phyloP scores from a whole-genome alignment of 805 yeast species.

The Candida nitratophila region DNA sequence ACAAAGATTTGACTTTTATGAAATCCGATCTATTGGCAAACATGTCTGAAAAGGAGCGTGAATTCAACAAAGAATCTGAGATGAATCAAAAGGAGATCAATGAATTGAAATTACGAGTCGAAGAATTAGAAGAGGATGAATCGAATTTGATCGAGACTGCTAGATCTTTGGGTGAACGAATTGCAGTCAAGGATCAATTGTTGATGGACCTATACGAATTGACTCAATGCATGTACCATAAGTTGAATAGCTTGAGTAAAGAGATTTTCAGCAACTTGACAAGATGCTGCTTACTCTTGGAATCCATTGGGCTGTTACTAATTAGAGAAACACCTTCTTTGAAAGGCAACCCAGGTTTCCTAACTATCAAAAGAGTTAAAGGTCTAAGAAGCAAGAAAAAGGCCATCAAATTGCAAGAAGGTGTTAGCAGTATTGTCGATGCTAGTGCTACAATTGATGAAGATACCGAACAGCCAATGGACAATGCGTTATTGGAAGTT shows the following conservation, averaged over 20 bases:
- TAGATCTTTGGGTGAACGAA: constrained; percentile 27
- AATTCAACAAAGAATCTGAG: constrained; percentile 47
- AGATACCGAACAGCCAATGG: constrained; percentile 20
- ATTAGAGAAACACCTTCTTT: constrained; percentile 31
- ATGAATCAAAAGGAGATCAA: constrained; percentile 43
- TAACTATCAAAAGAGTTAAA: constrained; percentile 66
- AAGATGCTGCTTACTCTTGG: constrained; percentile 52
- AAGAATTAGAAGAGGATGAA: constrained; percentile 42
- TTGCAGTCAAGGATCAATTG: constrained; percentile 17
- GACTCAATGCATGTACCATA: constrained; percentile 19
- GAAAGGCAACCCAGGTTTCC: constrained; percentile 25
- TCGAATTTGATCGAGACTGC: constrained; percentile 36
- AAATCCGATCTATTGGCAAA: constrained; percentile 63
- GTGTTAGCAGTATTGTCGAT: constrained; percentile 8
- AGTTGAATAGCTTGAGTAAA: constrained; percentile 37
- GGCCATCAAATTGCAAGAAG: constrained; percentile 13
- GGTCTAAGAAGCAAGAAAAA: constrained; percentile 53
- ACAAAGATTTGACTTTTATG: constrained; percentile 28
- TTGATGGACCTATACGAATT: constrained; percentile 14
- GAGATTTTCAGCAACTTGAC: constrained; percentile 30
- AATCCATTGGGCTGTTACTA: constrained; percentile 70
- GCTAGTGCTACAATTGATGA: constrained; percentile 18
- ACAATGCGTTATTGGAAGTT: constrained; percentile 30
- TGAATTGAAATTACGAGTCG: constrained; percentile 33
- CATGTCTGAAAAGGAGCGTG: constrained; percentile 58